phyloP scores from a whole-genome alignment of 2,329 filamentous ascomycete species.

The Fusarium cyanostomum region DNA sequence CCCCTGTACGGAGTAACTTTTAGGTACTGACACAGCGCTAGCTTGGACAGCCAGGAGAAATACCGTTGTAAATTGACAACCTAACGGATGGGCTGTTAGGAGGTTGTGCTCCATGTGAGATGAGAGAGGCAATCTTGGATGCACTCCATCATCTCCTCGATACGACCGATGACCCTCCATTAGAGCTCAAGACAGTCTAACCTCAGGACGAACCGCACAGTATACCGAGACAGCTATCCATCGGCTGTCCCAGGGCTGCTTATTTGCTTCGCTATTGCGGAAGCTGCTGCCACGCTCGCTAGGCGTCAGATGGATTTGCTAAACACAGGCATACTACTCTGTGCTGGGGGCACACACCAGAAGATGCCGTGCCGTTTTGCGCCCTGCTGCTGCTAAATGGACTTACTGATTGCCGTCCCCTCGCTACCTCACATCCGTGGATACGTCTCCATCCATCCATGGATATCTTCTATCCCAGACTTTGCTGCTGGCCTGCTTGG shows the following conservation, averaged over 20 bases:
- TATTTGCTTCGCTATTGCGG: constrained; percentile 21
- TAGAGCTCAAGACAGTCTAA: constrained; percentile 18
- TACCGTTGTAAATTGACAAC: constrained; percentile 16
- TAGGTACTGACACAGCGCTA: constrained; percentile 38
- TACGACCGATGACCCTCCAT: background rate
- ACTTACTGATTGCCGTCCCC: background rate
- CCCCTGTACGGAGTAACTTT: no score
- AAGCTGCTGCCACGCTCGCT: constrained; percentile 29
- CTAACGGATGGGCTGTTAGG: constrained; percentile 1
- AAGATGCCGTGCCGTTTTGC: constrained; percentile 17
- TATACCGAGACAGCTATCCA: constrained; percentile 16
- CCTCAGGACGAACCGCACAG: constrained; percentile 23
- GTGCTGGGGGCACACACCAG: background rate
- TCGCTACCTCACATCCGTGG: no score
- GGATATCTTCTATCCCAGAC: no score
- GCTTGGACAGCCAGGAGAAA: constrained; percentile 25
- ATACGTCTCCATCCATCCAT: no score
- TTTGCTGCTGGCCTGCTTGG: constrained; percentile 20
- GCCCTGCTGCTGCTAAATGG: constrained; percentile 24
- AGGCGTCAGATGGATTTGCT: constrained; percentile 25
- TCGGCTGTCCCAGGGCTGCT: constrained; percentile 17
- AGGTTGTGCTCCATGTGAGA: constrained; percentile 15
- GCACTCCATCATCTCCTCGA: background rate
- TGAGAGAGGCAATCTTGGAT: constrained; percentile 13
- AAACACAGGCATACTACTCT: background rate